These are phyloP conservation scores for Coemansia reversa DNA, from an alignment of 192 early-diverging fungal genomes.

Conservation along the genomic window DNA sequence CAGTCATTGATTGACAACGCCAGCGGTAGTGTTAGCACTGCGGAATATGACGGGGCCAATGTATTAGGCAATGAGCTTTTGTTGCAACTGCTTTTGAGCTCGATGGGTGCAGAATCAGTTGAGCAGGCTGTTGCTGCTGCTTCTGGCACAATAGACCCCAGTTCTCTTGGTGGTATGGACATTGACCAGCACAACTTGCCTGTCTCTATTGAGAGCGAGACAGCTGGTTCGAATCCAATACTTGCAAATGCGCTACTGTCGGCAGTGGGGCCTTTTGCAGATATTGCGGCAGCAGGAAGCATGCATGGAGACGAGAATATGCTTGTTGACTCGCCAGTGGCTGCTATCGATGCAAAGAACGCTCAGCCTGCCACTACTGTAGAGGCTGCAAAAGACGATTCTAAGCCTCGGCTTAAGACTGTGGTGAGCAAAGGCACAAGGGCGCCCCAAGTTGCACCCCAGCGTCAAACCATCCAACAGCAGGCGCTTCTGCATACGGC, in stretches of 20 bases:
- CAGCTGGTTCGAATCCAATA: conserved; percentile 14
- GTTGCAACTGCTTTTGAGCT: conserved; percentile 37
- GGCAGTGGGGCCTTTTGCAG: conserved; percentile 16
- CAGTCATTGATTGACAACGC: conserved; percentile 42
- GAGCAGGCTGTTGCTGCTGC: not conserved
- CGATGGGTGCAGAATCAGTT: conserved; percentile 5
- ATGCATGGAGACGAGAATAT: conserved; percentile 21
- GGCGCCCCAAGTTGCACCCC: not conserved
- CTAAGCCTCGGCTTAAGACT: not conserved
- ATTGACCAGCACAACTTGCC: conserved; percentile 6
- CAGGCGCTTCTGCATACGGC: conserved; percentile 19
- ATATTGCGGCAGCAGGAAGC: not conserved
- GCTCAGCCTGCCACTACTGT: not conserved
- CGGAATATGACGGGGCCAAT: not conserved
- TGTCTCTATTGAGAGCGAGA: conserved; percentile 1
- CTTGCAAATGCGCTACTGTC: conserved; percentile 25
- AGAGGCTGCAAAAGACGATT: not conserved
- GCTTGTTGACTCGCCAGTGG: conserved; percentile 22
- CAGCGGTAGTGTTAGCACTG: conserved; percentile 1
- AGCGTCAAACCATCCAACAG: conserved; percentile 30
- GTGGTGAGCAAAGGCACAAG: not conserved
- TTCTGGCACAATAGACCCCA: conserved; percentile 35
- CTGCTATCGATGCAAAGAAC: not conserved
- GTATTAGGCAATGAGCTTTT: conserved; percentile 29
- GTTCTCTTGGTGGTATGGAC: conserved; percentile 17